phyloP scores from a whole-genome alignment of 306 rosid genomes.

The Dryas octopetala region DNA sequence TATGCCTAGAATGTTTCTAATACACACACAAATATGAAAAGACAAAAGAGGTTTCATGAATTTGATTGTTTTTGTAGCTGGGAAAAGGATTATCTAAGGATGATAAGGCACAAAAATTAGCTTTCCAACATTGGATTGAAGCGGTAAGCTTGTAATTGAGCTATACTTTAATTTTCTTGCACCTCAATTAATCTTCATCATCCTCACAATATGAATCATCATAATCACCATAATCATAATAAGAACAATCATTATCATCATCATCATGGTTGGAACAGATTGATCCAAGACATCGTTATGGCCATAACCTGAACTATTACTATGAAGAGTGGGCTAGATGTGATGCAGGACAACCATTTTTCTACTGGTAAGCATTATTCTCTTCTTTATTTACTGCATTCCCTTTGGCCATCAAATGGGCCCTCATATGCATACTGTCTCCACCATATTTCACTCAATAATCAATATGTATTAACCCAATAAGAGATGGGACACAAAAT shows the following conservation, averaged over 20 bases:
- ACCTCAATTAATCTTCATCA: neutral
- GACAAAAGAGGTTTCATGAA: neutral
- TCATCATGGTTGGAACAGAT: conserved; percentile 28
- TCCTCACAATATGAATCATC: no score
- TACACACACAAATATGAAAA: neutral
- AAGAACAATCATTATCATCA: neutral
- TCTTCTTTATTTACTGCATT: no score
- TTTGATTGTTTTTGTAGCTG: conserved; percentile 32
- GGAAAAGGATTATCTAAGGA: conserved; percentile 42
- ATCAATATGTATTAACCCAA: no score
- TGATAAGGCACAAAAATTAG: conserved; percentile 46
- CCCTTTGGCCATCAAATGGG: no score
- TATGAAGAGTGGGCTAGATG: conserved; percentile 40
- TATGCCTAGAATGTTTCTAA: no score
- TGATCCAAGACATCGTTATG: conserved; percentile 52
- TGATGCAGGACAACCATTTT: conserved; percentile 42
- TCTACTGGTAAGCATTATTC: conserved; percentile 35
- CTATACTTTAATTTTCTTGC: neutral
- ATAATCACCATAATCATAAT: no score
- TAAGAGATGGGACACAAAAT: no score
- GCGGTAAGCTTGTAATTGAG: conserved; percentile 31
- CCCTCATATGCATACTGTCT: no score
- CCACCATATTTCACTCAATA: no score
- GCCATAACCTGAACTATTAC: conserved; percentile 45
- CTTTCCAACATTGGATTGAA: conserved; percentile 52